phyloP scores from a whole-genome alignment of 352 stramenopile genomes.

The Pythium insidiosum region DNA sequence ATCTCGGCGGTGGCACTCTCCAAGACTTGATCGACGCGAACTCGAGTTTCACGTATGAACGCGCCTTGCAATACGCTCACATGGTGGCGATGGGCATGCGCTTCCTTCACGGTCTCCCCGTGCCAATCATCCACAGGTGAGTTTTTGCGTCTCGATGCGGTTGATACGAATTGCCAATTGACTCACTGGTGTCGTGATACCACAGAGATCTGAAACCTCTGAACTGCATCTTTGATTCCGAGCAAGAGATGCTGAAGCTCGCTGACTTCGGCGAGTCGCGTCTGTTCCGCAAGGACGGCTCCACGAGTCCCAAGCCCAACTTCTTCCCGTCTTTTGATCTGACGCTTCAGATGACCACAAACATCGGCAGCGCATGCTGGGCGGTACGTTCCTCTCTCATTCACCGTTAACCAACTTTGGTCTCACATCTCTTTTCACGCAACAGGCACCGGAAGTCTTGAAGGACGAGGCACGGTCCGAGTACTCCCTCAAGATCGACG shows the following conservation, averaged over 20 bases:
- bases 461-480: constrained; percentile 57
- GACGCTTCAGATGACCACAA: constrained; percentile 75
- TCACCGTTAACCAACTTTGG: neutral
- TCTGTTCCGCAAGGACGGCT: constrained; percentile 54
- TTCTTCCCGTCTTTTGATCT: constrained; percentile 58
- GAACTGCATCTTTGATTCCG: constrained; percentile 78
- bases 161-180: too few species aligned
- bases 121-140: constrained; percentile 71
- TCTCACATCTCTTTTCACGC: neutral
- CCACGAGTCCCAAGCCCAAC: constrained; percentile 31
- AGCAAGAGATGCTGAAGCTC: constrained; percentile 72
- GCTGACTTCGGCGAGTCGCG: constrained; percentile 75
- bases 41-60: constrained; percentile 45
- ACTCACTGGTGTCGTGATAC: too few species aligned
- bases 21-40: constrained; percentile 61
- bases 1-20: constrained; percentile 70
- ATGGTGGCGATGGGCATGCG: constrained; percentile 81
- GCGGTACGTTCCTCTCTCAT: constrained; percentile 20
- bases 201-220: constrained; percentile 64
- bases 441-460: constrained; percentile 54
- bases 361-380: constrained; percentile 77
- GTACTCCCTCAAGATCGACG: constrained; percentile 80
- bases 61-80: constrained; percentile 58
- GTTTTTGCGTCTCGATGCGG: neutral
- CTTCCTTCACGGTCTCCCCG: constrained; percentile 60